phyloP scores from a whole-genome alignment of 1,284 basidiomycete species.

The Trametes pubescens region DNA sequence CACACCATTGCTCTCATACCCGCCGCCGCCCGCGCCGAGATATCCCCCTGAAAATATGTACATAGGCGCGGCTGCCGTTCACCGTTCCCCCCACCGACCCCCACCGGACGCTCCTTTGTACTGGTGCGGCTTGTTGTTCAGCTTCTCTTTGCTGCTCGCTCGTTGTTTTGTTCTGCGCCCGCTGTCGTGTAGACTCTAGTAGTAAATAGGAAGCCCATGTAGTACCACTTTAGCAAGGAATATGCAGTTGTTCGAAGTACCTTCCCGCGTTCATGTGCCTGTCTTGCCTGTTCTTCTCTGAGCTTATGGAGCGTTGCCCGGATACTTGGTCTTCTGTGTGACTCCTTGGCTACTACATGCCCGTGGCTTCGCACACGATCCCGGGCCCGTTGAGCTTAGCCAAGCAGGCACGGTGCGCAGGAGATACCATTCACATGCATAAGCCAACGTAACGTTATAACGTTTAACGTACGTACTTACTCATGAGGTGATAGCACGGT shows the following conservation, averaged over 20 bases:
- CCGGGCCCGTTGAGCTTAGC: too few relatives aligned
- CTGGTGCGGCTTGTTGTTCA: background rate
- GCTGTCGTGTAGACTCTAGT: constrained; percentile 1
- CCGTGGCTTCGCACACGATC: too few relatives aligned
- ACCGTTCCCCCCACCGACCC: too few relatives aligned
- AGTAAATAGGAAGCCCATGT: constrained; percentile 1
- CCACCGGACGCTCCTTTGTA: too few relatives aligned
- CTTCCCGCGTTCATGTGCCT: background rate
- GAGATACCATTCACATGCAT: too few relatives aligned
- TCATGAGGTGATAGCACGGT: background rate
- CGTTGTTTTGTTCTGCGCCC: background rate
- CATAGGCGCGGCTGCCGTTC: background rate
- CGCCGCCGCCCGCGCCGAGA: background rate
- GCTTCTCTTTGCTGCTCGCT: background rate
- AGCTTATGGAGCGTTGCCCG: too few relatives aligned
- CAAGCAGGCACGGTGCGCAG: too few relatives aligned
- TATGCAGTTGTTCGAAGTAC: background rate
- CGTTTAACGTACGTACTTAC: background rate
- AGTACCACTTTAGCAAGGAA: background rate
- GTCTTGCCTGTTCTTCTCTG: too few relatives aligned
- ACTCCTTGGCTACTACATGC: too few relatives aligned
- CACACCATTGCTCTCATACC: too few relatives aligned
- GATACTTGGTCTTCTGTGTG: too few relatives aligned
- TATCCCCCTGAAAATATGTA: constrained; percentile 1
- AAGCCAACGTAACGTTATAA: background rate